Conservation (phyloP, 2,329 filamentous ascomycete species). For the Penicillium sp. region DNA sequence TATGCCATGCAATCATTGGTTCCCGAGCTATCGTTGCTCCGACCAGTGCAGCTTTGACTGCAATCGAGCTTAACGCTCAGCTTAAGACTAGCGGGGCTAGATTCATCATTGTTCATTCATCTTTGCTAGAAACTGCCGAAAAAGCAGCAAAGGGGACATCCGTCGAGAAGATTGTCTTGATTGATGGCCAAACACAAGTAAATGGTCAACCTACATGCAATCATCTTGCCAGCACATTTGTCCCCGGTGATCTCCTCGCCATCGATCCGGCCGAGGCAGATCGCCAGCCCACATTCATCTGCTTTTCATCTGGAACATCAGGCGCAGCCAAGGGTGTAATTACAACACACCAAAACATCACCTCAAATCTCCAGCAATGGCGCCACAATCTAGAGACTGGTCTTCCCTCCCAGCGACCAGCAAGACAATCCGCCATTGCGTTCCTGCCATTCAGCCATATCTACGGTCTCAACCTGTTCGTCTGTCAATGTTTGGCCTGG, state of each 20-base stretch:
- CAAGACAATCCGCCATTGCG: slow-evolving; percentile 14
- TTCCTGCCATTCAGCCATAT: slow-evolving; percentile 25
- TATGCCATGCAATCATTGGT: slow-evolving; percentile 15
- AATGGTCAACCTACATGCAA: slow-evolving; percentile 18
- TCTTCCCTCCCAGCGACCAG: slow-evolving; percentile 3
- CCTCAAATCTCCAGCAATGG: slow-evolving; percentile 23
- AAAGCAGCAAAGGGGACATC: slow-evolving; percentile 18
- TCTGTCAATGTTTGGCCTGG: slow-evolving; percentile 18
- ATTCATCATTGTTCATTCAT: slow-evolving; percentile 20
- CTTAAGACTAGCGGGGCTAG: slow-evolving; percentile 19
- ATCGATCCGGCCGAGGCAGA: slow-evolving; percentile 10
- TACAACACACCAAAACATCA: slow-evolving; percentile 22
- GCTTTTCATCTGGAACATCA: slow-evolving; percentile 24
- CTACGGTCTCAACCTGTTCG: slow-evolving; percentile 19
- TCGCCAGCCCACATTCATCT: slow-evolving; percentile 17
- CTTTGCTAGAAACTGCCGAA: slow-evolving; percentile 14
- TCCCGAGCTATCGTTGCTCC: slow-evolving; percentile 16
- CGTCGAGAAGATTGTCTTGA: slow-evolving; percentile 14
- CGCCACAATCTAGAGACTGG: slow-evolving; percentile 11
- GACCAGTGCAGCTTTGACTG: slow-evolving; percentile 19
- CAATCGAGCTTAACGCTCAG: slow-evolving; percentile 19
- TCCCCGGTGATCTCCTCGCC: slow-evolving; percentile 5
- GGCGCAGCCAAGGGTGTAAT: slow-evolving; percentile 23
- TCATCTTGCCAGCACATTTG: slow-evolving; percentile 16
- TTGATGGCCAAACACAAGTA: slow-evolving; percentile 10